Evolutionary conservation across 2,329 filamentous ascomycete genomes (phyloP), one percentile per base, ranked within the genome.

Genomic region (Aspergillus sp.): DNA sequence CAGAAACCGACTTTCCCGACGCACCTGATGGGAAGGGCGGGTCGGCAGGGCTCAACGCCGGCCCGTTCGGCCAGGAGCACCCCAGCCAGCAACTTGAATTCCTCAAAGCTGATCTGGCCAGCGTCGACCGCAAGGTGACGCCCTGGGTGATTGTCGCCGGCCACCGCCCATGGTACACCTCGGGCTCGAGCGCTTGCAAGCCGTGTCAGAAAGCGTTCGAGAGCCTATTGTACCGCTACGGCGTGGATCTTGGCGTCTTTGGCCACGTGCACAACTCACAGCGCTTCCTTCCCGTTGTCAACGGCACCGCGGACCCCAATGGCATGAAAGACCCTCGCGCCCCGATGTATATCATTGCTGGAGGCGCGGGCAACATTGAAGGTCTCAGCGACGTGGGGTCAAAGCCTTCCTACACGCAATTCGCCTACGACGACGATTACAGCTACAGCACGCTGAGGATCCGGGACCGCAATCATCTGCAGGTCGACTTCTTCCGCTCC

Each of bases 231-330:
- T 77, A 78, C 61, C 67, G 71, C 44, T 78, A 80, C 57, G 77
- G 76, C 29, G 78, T 81, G 19, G 78, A 81, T 51, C 59, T 80
- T 4, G 77, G 62, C 28, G 64, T 81, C 5, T 78, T 79, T 52
- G 78, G 78, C 2, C 78, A 81, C 55, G 74, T 78, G 9, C 78
- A 81, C 61, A 79, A 78, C 61, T 73, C 74, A 28, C 76, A 81
- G 63, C 72, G 78, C 1, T 77, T 79, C 52, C 50, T 66, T 2
- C 62, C 62, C 0, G 54, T 62, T 4, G 47, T 53, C 30, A 58
- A 64, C 12, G 54, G 48, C 7, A 56, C 74, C 64, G 58, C 57
- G 0, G 64, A 79, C 57, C 5, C 75, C 51, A 51, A 74, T 47
- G 52, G 59, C 1, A 67, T 77, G 54, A 64, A 73, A 7, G 52